These are phyloP conservation scores for Malassezia pachydermatis DNA, from an alignment of 1,284 basidiomycete species.

Conservation along the genomic window DNA sequence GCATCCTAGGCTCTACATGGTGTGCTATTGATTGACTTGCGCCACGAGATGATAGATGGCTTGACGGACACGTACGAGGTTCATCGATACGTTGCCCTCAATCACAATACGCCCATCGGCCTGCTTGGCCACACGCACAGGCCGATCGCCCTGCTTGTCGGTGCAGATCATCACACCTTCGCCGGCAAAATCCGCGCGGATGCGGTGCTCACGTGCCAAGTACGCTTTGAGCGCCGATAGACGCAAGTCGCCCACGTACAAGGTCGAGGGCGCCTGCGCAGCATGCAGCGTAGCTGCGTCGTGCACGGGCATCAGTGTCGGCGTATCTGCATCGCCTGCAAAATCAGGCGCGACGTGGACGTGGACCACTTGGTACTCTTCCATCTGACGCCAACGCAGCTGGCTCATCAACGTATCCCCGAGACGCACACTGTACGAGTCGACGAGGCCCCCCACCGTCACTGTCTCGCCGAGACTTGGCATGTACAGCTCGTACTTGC, in stretches of 20 bases:
- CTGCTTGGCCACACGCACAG: slow-evolving; percentile 33
- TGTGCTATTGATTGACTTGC: slow-evolving; percentile 19
- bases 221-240: slow-evolving; percentile 36
- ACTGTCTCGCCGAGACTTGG: slow-evolving; percentile 65
- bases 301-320: slow-evolving; percentile 44
- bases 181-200: slow-evolving; percentile 46
- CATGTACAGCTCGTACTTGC: slow-evolving; percentile 73
- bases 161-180: slow-evolving; percentile 43
- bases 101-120: slow-evolving; percentile 33
- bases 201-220: slow-evolving; percentile 21
- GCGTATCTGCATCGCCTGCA: slow-evolving; percentile 64
- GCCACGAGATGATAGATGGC: slow-evolving; percentile 41
- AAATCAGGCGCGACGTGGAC: slow-evolving; percentile 72
- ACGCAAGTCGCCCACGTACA: slow-evolving; percentile 46
- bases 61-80: slow-evolving; percentile 26
- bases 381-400: slow-evolving; percentile 85
- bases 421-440: slow-evolving; percentile 83
- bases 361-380: slow-evolving; percentile 90
- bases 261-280: slow-evolving; percentile 21
- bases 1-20: background rate
- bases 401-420: slow-evolving; percentile 73
- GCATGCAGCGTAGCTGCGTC: background rate
- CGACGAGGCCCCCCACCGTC: slow-evolving; percentile 88
- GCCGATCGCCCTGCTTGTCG: slow-evolving; percentile 21
- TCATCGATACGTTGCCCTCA: slow-evolving; percentile 37